Evolutionary conservation across 202 grass and related monocot genomes (phyloP).

Genomic region (Hordeum pubiflorum): DNA sequence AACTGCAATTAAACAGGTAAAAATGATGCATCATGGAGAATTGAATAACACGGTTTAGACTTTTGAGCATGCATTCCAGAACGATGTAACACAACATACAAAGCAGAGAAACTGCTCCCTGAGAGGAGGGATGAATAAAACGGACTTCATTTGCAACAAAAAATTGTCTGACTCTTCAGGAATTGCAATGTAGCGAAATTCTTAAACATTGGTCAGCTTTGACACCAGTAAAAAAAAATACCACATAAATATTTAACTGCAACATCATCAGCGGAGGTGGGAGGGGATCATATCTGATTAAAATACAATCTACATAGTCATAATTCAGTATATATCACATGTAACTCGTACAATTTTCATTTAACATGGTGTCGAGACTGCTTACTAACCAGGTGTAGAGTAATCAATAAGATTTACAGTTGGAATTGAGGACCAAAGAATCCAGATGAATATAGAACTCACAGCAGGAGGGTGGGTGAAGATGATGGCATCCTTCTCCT

Average conservation of each 20-base stretch:
- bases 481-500: conserved; percentile 95
- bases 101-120: not conserved
- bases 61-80: no score
- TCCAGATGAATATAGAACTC: conserved; percentile 1
- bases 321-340: not conserved
- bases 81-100: not conserved
- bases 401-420: not conserved
- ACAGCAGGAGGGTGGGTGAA: conserved; percentile 82
- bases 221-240: not conserved
- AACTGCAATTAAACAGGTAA: not conserved
- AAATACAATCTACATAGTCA: not conserved
- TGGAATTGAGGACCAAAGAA: conserved; percentile 11
- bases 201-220: not conserved
- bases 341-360: not conserved
- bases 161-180: not conserved
- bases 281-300: not conserved
- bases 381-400: not conserved
- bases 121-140: not conserved
- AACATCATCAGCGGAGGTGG: not conserved
- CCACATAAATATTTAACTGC: not conserved
- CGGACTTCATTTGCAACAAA: not conserved
- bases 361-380: not conserved
- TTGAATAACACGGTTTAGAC: not conserved
- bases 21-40: not conserved
- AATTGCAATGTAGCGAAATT: not conserved